Percentiles rank a stretch among this genome's conserved stretches.
Evolutionary conservation across 2,329 filamentous ascomycete genomes (phyloP).

Genomic region (Arachnopeziza araneosa): DNA sequence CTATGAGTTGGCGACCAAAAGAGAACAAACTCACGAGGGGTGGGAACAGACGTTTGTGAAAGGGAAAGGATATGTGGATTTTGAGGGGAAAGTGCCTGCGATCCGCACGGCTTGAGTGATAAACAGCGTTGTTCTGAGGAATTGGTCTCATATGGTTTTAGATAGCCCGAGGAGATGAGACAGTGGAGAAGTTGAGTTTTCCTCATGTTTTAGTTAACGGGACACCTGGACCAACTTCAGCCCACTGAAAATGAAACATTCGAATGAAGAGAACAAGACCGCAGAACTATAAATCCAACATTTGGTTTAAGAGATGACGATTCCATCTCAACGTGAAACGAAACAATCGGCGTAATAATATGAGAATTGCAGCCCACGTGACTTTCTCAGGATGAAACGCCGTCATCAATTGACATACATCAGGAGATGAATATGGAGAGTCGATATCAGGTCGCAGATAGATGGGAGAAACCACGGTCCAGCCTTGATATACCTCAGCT

Average conservation of each 20-base stretch:
- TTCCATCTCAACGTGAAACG: neutral
- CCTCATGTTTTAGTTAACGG: too few relatives aligned
- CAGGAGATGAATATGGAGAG: too few relatives aligned
- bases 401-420: neutral
- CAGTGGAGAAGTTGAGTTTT: too few relatives aligned
- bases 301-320: too few relatives aligned
- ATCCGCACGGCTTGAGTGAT: neutral
- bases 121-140: neutral
- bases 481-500: neutral
- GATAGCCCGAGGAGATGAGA: too few relatives aligned
- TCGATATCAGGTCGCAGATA: neutral
- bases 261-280: too few relatives aligned
- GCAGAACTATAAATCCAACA: too few relatives aligned
- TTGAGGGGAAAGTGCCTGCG: slow-evolving; percentile 5
- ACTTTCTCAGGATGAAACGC: neutral
- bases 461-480: neutral
- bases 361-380: neutral
- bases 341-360: too few relatives aligned
- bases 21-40: slow-evolving; percentile 32
- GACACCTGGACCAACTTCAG: too few relatives aligned
- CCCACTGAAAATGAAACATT: too few relatives aligned
- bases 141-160: too few relatives aligned
- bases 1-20: slow-evolving; percentile 33
- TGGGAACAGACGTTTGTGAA: slow-evolving; percentile 44
- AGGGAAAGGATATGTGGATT: slow-evolving; percentile 22